Evolutionary conservation across 768 basidiomycete species (phyloP).

Genomic region (Tylopilus sp.): DNA sequence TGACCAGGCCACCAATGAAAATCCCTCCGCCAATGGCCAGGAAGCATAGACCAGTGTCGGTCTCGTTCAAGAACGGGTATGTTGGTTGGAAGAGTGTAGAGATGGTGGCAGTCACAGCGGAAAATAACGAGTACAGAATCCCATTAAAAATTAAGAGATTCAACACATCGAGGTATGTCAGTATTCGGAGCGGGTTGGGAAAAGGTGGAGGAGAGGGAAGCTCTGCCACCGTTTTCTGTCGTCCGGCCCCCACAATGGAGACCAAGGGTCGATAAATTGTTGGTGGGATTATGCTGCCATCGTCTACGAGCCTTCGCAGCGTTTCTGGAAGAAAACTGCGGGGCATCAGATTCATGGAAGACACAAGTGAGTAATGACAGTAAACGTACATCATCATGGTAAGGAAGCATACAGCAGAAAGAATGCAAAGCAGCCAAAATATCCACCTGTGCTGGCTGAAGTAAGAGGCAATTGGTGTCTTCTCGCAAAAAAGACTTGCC

Average conservation of each 20-base stretch:
- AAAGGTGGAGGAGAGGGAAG: conserved; percentile 21
- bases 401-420: conserved; percentile 13
- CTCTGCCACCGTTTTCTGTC: conserved; percentile 3
- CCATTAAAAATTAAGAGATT: conserved; percentile 49
- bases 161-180: conserved; percentile 37
- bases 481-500: conserved; percentile 34
- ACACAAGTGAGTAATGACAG: no score
- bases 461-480: background rate
- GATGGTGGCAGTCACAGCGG: conserved; percentile 42
- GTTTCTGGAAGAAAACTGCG: conserved; percentile 24
- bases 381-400: conserved; percentile 11
- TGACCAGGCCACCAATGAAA: conserved; percentile 52
- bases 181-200: conserved; percentile 37
- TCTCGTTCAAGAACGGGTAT: conserved; percentile 49
- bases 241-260: conserved; percentile 23
- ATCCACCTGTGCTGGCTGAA: conserved; percentile 13
- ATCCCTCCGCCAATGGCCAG: conserved; percentile 73
- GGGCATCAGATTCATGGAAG: background rate
- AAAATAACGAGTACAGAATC: conserved; percentile 50
- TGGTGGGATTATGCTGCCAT: conserved; percentile 29
- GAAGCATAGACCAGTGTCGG: conserved; percentile 71
- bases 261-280: conserved; percentile 28
- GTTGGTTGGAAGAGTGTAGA: conserved; percentile 47
- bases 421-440: conserved; percentile 22
- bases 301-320: conserved; percentile 22